Percentiles rank a stretch among this genome's conserved stretches.
Evolutionary conservation across 2,329 filamentous ascomycete genomes (phyloP).

Genomic region (Colletotrichum caudatum): DNA sequence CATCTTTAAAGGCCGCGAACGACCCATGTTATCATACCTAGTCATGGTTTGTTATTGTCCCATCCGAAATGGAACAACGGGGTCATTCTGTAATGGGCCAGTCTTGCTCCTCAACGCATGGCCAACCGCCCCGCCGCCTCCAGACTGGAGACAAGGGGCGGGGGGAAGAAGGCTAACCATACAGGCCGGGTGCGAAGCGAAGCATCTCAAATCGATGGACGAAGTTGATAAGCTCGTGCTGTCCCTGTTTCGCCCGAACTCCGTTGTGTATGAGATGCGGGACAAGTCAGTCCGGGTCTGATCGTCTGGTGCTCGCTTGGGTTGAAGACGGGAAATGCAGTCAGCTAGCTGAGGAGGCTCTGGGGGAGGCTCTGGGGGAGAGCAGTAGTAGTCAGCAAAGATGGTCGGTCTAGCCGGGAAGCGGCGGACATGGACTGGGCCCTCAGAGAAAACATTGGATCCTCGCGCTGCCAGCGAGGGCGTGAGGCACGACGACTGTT

Average conservation of each 20-base stretch:
- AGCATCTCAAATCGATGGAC: constrained; percentile 35
- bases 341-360: neutral
- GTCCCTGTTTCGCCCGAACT: constrained; percentile 40
- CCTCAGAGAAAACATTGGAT: neutral
- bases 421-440: constrained; percentile 1
- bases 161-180: constrained; percentile 9
- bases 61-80: constrained; percentile 25
- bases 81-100: neutral
- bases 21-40: constrained; percentile 6
- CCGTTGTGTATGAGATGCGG: constrained; percentile 39
- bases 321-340: neutral
- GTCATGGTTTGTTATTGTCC: constrained; percentile 15
- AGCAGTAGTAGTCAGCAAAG: neutral
- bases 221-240: constrained; percentile 35
- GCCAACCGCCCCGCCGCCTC: neutral
- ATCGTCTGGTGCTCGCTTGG: constrained; percentile 14
- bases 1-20: constrained; percentile 30
- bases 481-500: constrained; percentile 24
- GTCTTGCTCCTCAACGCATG: neutral
- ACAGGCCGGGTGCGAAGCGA: constrained; percentile 25
- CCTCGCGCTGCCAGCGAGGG: neutral
- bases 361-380: neutral
- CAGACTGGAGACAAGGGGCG: constrained; percentile 12
- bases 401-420: neutral
- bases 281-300: constrained; percentile 40